Evolutionary conservation across 169 alveolate species (phyloP), one percentile per base, ranked within the genome.

Genomic region (Plasmodium knowlesi): DNA sequence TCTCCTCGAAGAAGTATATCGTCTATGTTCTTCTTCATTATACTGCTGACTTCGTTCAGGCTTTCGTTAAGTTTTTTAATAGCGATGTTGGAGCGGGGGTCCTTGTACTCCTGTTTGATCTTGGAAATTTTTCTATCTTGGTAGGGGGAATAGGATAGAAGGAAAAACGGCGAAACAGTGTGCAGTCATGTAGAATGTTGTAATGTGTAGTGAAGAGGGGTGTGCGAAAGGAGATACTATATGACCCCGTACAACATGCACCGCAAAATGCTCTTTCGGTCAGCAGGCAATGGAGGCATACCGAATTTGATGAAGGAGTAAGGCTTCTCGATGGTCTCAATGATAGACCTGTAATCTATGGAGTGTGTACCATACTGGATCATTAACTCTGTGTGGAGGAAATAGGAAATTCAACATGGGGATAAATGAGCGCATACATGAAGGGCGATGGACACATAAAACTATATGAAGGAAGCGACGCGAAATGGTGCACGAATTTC

Each of bases 221-320:
- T 50, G 61, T 16, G 6, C 25, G 9, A 50, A 14, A 22, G 61
- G 22, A 50, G 61, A 16, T 50, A 50, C 61, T 50, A 50, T 8
- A 50, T 3, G 22, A 12, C 61, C 3, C 25, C 8, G 61, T 50
- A 19, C 22, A 50, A 14, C 61, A 2, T 50, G 61, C 61, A 16
- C 61, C 61, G 22, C 61, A 14, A 16, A 14, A 50, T 50, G 5
- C 8, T 50, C 9, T 16, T 50, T 1, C 5, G 22, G 50, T 0
- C 30, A 39, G 16, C 34, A 32, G n/a, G 22, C 30, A 74, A 32
- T 16, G 28, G 83, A 0, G 22, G 8, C 83, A 74, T 88, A 96
- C 97, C 97, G 61, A 96, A 96, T 76, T 92, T 90, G 83, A 96
- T 96, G 86, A 95, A 96, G 53, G 96, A 80, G 92, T 96, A 96